Evolutionary conservation across 2,329 filamentous ascomycete genomes (phyloP), one percentile per base, ranked within the genome.

Genomic region (Stachybotrys chartarum): DNA sequence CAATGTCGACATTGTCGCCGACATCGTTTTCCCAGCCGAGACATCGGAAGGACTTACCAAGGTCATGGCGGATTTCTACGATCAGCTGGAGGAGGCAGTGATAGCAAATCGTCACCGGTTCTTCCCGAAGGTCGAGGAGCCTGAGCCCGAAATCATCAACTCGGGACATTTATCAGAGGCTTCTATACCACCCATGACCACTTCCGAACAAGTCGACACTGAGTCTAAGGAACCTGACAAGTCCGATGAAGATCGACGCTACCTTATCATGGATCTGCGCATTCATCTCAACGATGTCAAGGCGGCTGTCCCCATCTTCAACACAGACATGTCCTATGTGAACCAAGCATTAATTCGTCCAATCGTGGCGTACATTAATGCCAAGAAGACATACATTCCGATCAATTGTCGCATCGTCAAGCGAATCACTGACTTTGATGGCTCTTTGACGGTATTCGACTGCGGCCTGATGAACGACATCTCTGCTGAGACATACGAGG

Each of bases 301-400:
- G 62, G 94, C 94, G 31, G 87, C 88, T 3, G 92, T 99, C 1
- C 94, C 94, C 1, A 81, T 97, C 52, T 97, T 99, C 74, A 96
- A 89, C 1, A 87, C 84, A 16, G 88, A 97, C 67, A 83, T 97
- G 51, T 95, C 91, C 1, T 99, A 97, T 70, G 88, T 97, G 65
- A 97, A 97, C 72, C 95, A 96, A 70, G 91, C 94, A 1, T 84
- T 97, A 5, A 90, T 97, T 42, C 85, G 94, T 5, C 94, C 94
- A 16, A 99, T 99, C 58, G 92, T 99, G 46, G 94, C 94, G 7
- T 99, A 97, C 70, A 97, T 99, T 73, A 99, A 99, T 72, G 90
- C 91, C 47, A 90, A 91, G 69, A 87, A 87, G 67, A 96, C 93
- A 0, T 97, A 96, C 66, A 97, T 99, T 48, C 94, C 94, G 30